Evolutionary conservation across 208 protist species (phyloP), one percentile per base, ranked within the genome.

Genomic region (Trypanosoma theileri): DNA sequence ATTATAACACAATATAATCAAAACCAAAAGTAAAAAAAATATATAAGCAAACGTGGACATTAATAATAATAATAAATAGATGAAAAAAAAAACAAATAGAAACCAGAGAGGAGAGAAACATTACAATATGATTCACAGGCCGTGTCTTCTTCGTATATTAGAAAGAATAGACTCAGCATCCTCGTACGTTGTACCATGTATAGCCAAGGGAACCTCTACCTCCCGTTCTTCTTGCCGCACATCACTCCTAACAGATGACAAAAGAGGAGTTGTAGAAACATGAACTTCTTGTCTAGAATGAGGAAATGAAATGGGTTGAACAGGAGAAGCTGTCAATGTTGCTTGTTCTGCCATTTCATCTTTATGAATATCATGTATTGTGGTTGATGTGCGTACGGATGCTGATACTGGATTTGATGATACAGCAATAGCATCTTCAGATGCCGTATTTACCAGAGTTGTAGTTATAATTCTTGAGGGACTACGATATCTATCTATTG

Each of bases 121-220:
- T 22, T 35, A 56, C 35, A 17, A 45, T 50, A 14, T 48, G 26
- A 10, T 42, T 66, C 62, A 82, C 24, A 87, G 62, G 13, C 75
- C 72, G 59, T 87, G 80, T 28, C 71, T 73, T 48, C 74, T 66
- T 42, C 75, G 66, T 50, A 87, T 87, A 45, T 83, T 75, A 8
- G 68, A 77, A 41, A 87, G 58, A 55, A 87, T 87, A 44, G 75
- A 68, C 40, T 62, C 66, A 1, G 78, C 82, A 28, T 84, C 82
- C 44, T 87, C 82, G 45, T 80, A 82, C 12, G 63, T 69, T 54
- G 40, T 55, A 45, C 42, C 54, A 41, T 69, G 41, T 51, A 62
- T 61, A 42, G 53, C 26, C 44, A 69, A 26, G 14, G 54, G 44
- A 55, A 54, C 12, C 0, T 60, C 54, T 40, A 42, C 41, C 14